Base-by-base conservation (phyloP, 768 basidiomycete species). In the Mycena rosella region DNA sequence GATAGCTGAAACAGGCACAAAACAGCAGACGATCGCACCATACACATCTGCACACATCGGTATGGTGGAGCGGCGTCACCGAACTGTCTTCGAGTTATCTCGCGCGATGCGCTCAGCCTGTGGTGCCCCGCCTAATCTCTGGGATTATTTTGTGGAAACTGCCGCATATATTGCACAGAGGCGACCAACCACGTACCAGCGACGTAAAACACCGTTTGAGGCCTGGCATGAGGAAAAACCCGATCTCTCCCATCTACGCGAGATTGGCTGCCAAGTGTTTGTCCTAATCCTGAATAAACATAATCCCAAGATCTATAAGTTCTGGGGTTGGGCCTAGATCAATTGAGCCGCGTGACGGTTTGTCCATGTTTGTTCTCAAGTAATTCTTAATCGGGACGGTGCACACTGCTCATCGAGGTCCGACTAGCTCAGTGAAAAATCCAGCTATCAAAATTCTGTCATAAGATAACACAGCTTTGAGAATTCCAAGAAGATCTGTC, bases 221-320 rank as follows among this genome's bases (percentile, higher is more conserved):
- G 44, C 69, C 8, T 77, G 68, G 67, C 45, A 74, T 51, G 59
- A 67, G 3, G 17, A 22, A 0, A 74, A 71, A 59, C 79, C 78
- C 1, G 65, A 79, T 58, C 71, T 81, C 26, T 72, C 72, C 0
- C 73, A 77, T 60, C 71, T 82, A n/a, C 71, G 74, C 4, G 74
- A 77, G 20, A 80, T 80, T 17, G 79, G 82, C 0, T 81, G 78
- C 56, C 34, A 60, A 9, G 78, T 78, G 10, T 81, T 79, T 58
- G 78, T 79, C 34, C 75, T 78, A 29, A 73, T 79, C 14, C 79
- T 73, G 32, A 78, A 81, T 47, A 67, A 77, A n/a, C 75, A 80
- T 44, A 72, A 77, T 36, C 73, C 75, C 0, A 77, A 77, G 38
- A 72, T 77, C 24, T 36, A n/a, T n/a, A n/a, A n/a, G n/a, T n/a